Evolutionary conservation across 2,329 filamentous ascomycete species (phyloP).

Genomic region (Botrytis aclada): DNA sequence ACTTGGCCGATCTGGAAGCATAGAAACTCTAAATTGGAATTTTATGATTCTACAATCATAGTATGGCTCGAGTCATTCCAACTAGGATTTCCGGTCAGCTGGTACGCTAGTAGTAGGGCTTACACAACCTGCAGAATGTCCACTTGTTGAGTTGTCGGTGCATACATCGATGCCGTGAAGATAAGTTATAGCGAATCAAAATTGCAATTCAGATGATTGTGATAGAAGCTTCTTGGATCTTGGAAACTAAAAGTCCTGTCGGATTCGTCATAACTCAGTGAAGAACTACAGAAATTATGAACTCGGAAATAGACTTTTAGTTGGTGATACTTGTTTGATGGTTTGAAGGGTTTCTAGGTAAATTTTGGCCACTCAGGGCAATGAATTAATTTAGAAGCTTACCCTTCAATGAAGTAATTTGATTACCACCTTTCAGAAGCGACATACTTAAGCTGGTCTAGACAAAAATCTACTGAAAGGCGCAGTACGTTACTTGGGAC

Average conservation of each 20-base stretch:
- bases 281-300: background rate
- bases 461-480: background rate
- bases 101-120: background rate
- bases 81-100: background rate
- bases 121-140: background rate
- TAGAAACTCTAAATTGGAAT: background rate
- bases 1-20: background rate
- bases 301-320: background rate
- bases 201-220: background rate
- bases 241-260: background rate
- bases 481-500: background rate
- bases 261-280: too few species aligned
- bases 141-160: conserved; percentile 2
- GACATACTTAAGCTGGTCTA: background rate
- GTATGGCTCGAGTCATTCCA: background rate
- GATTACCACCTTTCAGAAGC: background rate
- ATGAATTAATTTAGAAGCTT: background rate
- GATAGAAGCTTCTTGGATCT: background rate
- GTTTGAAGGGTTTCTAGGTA: background rate
- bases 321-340: background rate
- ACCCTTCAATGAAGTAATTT: background rate
- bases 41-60: too few species aligned
- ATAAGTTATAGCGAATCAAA: background rate
- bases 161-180: background rate
- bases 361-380: background rate